These are phyloP conservation scores for Colletotrichum somersetense DNA, from an alignment of 2,329 filamentous ascomycete species.

Conservation along the genomic window DNA sequence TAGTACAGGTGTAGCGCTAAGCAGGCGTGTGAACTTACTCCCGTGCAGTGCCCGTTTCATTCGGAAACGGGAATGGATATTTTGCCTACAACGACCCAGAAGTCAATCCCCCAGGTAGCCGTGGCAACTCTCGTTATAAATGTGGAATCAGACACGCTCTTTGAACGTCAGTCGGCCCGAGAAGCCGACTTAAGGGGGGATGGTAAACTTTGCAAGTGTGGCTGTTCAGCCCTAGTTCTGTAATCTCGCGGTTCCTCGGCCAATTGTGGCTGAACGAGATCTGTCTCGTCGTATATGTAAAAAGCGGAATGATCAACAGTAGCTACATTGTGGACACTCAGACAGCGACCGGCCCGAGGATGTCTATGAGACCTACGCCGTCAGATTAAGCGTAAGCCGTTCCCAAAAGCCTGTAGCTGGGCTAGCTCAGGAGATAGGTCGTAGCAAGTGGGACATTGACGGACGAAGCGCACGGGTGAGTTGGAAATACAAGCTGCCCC, in stretches of 20 bases:
- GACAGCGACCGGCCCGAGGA: background rate
- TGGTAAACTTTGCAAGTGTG: no score
- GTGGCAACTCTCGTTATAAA: background rate
- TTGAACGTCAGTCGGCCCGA: background rate
- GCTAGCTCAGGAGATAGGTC: background rate
- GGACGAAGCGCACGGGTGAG: conserved; percentile 10
- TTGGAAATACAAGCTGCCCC: background rate
- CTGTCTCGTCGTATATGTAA: background rate
- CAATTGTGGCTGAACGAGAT: background rate
- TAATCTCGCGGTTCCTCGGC: background rate
- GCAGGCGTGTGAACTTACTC: background rate
- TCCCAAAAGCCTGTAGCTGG: conserved; percentile 1
- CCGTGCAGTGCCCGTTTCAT: background rate
- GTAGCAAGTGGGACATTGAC: background rate
- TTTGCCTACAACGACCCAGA: background rate
- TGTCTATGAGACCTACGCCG: background rate
- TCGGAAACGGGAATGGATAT: background rate
- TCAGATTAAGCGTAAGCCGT: conserved; percentile 3
- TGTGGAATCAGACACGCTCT: no score
- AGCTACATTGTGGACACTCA: no score
- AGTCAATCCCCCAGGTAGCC: background rate
- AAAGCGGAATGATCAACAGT: background rate
- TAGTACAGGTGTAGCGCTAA: conserved; percentile 58
- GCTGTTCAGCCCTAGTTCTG: background rate
- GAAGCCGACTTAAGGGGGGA: background rate